A percentile compares a stretch with the other conserved stretches of the same genome.
Conservation (phyloP, 208 protist genomes). For the Sergeia podlipaevii region DNA sequence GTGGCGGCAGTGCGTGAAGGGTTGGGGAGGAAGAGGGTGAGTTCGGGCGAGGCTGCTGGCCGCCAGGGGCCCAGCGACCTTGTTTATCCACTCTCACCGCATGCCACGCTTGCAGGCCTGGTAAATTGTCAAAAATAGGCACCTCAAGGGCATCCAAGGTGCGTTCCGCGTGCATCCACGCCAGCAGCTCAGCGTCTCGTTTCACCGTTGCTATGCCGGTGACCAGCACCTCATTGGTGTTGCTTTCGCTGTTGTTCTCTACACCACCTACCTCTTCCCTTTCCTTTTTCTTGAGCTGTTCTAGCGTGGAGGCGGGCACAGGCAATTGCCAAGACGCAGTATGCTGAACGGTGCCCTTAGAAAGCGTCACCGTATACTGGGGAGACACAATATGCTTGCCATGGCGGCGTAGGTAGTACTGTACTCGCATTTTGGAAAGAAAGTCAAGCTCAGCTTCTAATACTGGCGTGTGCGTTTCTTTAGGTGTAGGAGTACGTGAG, state of each 20-base stretch:
- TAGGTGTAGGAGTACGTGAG: too few species aligned
- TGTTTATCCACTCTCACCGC: slow-evolving; percentile 25
- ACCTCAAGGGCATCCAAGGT: slow-evolving; percentile 64
- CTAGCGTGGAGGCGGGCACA: slow-evolving; percentile 23
- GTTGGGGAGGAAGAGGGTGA: slow-evolving; percentile 5
- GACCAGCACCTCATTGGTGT: slow-evolving; percentile 15
- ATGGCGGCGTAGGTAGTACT: slow-evolving; percentile 80
- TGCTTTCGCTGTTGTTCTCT: not conserved
- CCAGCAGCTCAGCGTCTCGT: slow-evolving; percentile 79
- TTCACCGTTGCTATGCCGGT: slow-evolving; percentile 62
- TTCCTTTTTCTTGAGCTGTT: not conserved
- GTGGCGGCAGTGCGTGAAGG: slow-evolving; percentile 15
- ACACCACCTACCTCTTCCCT: not conserved
- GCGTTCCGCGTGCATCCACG: slow-evolving; percentile 90
- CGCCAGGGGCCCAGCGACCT: slow-evolving; percentile 45
- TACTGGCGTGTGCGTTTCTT: slow-evolving; percentile 43
- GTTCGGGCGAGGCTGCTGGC: too few species aligned
- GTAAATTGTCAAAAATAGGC: slow-evolving; percentile 81
- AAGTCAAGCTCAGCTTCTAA: slow-evolving; percentile 53
- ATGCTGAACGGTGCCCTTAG: slow-evolving; percentile 38
- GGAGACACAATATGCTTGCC: slow-evolving; percentile 1
- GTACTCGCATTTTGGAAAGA: slow-evolving; percentile 58
- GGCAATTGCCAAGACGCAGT: slow-evolving; percentile 38
- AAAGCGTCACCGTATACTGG: slow-evolving; percentile 8
- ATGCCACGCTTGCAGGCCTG: slow-evolving; percentile 71